Evolutionary conservation across 768 basidiomycete species (phyloP).

Genomic region (Kondoa subrosea): DNA sequence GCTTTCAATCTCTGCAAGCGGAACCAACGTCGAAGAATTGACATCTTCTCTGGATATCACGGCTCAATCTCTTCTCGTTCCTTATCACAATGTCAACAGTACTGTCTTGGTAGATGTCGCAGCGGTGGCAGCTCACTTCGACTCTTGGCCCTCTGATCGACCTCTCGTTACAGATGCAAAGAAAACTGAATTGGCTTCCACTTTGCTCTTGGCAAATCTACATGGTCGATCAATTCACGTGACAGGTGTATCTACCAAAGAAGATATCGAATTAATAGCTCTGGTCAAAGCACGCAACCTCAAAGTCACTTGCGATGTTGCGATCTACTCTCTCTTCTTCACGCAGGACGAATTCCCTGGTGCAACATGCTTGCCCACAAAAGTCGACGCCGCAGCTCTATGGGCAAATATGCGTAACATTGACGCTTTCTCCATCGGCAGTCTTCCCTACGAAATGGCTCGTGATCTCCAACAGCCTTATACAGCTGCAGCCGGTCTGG

Average conservation of each 20-base stretch:
- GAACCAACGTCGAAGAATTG: conserved; percentile 44
- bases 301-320: conserved; percentile 90
- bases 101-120: conserved; percentile 36
- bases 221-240: conserved; percentile 77
- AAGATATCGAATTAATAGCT: conserved; percentile 76
- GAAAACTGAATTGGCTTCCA: conserved; percentile 77
- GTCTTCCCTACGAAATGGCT: conserved; percentile 61
- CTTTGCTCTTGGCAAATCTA: conserved; percentile 81
- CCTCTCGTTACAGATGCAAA: conserved; percentile 88
- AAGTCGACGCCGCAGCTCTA: conserved; percentile 58
- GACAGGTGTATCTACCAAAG: conserved; percentile 66
- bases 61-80: conserved; percentile 16
- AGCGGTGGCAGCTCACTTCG: conserved; percentile 67
- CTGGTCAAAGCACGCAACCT: conserved; percentile 86
- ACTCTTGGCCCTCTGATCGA: conserved; percentile 76
- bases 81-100: neutral
- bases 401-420: conserved; percentile 72
- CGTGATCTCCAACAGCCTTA: conserved; percentile 44
- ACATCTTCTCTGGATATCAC: conserved; percentile 56
- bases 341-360: conserved; percentile 54
- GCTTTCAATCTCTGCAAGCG: conserved; percentile 57
- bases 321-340: conserved; percentile 82
- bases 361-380: conserved; percentile 49
- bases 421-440: conserved; percentile 79
- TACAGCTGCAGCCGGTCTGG: conserved; percentile 59